Base-by-base conservation (phyloP, 352 stramenopile species). In the Globisporangium nodosum region DNA sequence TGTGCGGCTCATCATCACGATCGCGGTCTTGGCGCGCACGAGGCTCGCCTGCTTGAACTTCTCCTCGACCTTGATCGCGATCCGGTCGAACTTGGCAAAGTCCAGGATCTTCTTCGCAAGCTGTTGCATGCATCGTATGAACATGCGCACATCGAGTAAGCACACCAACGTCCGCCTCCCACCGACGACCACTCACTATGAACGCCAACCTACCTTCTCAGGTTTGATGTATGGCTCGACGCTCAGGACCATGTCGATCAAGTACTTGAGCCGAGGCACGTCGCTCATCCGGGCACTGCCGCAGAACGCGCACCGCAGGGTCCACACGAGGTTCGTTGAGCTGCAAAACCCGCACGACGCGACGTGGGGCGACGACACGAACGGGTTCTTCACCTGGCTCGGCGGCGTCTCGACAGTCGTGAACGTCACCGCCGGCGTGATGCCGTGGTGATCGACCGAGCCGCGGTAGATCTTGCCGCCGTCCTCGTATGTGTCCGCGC, bases 1-100 rank as follows among this genome's bases (percentile, higher is more conserved):
- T 9, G 79, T 90, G 45, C 81, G 70, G 27, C 74, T 89, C 79
- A 93, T 90, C 79, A 91, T 90, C 71, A 88, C 84, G 55, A 91
- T 91, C 12, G 81, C 79, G 9, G 79, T 73, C 43, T 86, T 88
- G 3, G 81, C 79, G 37, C 84, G 68, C 45, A 91, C 79, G 18
- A 91, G 70, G n/a, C 79, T 85, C 30, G 84, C 81, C 63, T 91
- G 81, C 37, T 89, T 90, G 56, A 91, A 88, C 16, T 74, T 81
- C 3, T 78, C 71, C 47, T 93, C 84, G 4, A 76, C 78, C 66
- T 88, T 80, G 61, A 90, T 73, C 1, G 84, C 84, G 24, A 86
- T 76, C 30, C 78, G 77, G 58, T 91, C 84, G 42, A 91, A 93
- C 64, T 86, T 87, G 18, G 84, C 81, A 46, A 85, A 93, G 58